Percentiles rank a stretch among this genome's conserved stretches.
phyloP scores from a whole-genome alignment of 495 filamentous ascomycete species.

The Hypoxylon crocopeplum region DNA sequence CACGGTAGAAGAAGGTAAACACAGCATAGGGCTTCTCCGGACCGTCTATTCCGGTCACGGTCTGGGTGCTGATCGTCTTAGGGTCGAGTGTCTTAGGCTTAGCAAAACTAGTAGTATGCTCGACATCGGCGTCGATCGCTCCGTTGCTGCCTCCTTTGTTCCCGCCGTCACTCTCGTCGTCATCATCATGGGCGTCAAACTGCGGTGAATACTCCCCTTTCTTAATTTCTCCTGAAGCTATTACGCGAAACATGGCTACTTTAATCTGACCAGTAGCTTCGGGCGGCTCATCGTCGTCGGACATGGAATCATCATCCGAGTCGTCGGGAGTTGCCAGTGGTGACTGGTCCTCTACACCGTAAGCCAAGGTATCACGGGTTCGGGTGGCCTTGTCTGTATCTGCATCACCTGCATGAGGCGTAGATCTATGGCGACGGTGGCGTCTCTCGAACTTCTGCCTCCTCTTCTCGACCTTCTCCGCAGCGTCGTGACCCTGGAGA shows the following conservation, averaged over 20 bases:
- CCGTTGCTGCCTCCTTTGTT: conserved; percentile 49
- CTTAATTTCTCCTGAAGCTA: conserved; percentile 96
- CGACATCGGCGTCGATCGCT: conserved; percentile 70
- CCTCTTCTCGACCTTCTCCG: conserved; percentile 84
- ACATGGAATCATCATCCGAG: conserved; percentile 75
- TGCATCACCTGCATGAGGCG: conserved; percentile 55
- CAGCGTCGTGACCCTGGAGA: conserved; percentile 83
- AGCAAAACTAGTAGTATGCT: conserved; percentile 98
- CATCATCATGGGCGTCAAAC: conserved; percentile 95
- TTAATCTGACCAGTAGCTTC: conserved; percentile 98
- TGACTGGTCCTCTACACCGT: conserved; percentile 74
- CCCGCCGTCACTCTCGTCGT: conserved; percentile 67
- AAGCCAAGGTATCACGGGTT: conserved; percentile 68
- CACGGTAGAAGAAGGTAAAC: conserved; percentile 98
- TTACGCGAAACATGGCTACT: conserved; percentile 92
- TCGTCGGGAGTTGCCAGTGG: conserved; percentile 78
- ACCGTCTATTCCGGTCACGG: conserved; percentile 96
- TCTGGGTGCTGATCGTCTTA: conserved; percentile 96
- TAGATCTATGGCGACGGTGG: conserved; percentile 68
- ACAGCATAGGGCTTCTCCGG: conserved; percentile 94
- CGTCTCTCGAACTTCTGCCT: conserved; percentile 89
- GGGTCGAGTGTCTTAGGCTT: conserved; percentile 97
- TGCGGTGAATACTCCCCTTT: conserved; percentile 97
- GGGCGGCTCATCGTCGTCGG: conserved; percentile 86
- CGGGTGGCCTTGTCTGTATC: conserved; percentile 55